Conservation (phyloP, 768 basidiomycete genomes). For the Mycena alexandri region DNA sequence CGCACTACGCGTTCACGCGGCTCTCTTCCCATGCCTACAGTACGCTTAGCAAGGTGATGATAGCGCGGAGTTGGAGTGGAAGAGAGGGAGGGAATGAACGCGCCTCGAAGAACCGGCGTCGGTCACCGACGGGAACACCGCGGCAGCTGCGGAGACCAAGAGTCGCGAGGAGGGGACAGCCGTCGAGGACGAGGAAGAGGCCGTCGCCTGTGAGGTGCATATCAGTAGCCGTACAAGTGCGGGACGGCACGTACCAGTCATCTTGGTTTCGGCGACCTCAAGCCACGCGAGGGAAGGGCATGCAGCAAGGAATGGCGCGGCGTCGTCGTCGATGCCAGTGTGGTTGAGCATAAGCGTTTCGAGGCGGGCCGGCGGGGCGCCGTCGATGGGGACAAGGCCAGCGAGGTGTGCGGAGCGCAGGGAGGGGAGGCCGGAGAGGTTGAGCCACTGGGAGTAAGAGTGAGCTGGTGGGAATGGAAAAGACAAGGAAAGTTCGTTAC, state of each 20-base stretch:
- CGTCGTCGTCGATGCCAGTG: slow-evolving; percentile 71
- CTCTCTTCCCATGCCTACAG: slow-evolving; percentile 34
- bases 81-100: slow-evolving; percentile 13
- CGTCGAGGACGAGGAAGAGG: slow-evolving; percentile 69
- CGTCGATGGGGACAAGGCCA: slow-evolving; percentile 54
- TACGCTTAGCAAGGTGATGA: background rate
- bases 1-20: slow-evolving; percentile 2
- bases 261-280: slow-evolving; percentile 68
- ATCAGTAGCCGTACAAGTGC: no score
- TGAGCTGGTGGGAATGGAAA: background rate
- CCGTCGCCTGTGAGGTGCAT: slow-evolving; percentile 63
- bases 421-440: slow-evolving; percentile 65
- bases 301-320: slow-evolving; percentile 62
- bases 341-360: slow-evolving; percentile 68
- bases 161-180: slow-evolving; percentile 63
- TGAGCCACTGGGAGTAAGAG: slow-evolving; percentile 60
- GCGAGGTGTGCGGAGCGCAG: slow-evolving; percentile 65
- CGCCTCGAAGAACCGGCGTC: slow-evolving; percentile 78
- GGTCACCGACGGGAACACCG: slow-evolving; percentile 68
- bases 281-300: slow-evolving; percentile 64
- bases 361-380: slow-evolving; percentile 52
- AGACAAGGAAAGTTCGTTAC: slow-evolving; percentile 45
- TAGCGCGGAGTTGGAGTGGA: no score
- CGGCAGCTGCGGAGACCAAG: slow-evolving; percentile 78
- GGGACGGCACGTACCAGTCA: slow-evolving; percentile 74